Evolutionary conservation across 2,329 filamentous ascomycete genomes (phyloP), one percentile per base, ranked within the genome.

Genomic region (Periconia macrospinosa): DNA sequence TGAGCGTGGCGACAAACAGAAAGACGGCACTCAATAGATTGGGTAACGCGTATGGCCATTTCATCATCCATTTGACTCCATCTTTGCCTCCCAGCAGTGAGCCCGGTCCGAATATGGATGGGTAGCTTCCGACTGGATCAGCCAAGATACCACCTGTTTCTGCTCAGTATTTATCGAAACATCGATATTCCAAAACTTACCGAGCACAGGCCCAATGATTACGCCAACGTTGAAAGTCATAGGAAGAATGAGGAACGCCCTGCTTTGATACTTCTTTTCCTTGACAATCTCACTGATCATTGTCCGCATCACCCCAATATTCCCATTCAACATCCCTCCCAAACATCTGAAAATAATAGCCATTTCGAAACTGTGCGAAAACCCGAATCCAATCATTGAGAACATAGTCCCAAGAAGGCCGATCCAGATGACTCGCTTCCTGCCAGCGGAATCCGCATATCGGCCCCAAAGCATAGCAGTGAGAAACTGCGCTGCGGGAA

Each of bases 391-490:
- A 18, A 90, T 65, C 53, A 83, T 85, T 2, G 86, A 85, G 8
- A 89, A 68, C 59, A 80, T 81, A 0, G 87, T 91, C 0, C 91
- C 91, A 2, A 85, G 65, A 27, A 96, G 75, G 0, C 92, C 91
- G 49, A 95, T 85, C 49, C 95, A 75, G 17, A 96, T 78, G 14
- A 94, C 89, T 15, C 81, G 83, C 73, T 96, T 96, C 46, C 91
- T 82, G 1, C 91, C 92, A 15, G 76, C 82, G 7, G 88, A 85
- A 64, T 87, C 84, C 1, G 84, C 83, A 3, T 92, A 75, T 0
- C 88, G 80, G 0, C 91, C 91, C 91, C 91, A 96, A 55, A 91
- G 73, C 71, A 96, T 86, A 2, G 90, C 90, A 1, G 91, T 95
- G 19, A 90, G 68, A 66, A 93, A 93, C 70, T 96, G 91, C 0